Evolutionary conservation across 441 rosid species (phyloP), one percentile per base, ranked within the genome.

Genomic region (Adansonia grandidieri): DNA sequence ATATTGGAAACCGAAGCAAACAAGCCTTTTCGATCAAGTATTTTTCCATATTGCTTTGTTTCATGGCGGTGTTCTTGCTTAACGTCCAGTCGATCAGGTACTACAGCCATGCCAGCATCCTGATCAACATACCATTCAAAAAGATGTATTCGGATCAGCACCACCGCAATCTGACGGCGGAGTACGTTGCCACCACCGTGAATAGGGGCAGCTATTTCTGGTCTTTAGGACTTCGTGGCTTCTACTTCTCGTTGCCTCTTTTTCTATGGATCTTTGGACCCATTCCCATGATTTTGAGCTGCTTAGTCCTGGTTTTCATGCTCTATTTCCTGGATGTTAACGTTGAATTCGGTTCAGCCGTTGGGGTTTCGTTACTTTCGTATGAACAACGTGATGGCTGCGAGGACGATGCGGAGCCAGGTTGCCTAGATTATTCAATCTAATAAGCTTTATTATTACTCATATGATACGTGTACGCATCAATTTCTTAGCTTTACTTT

Each of bases 181-280:
- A 92, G 62, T 93, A 87, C 58, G 98, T 93, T 73, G 92, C 89
- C 2, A 81, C 82, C 60, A 89, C 91, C 2, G 86, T 95, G 64
- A 92, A 93, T 17, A 80, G 87, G 57, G 98, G 98, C 0, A 89
- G 97, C 71, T 91, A 87, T 78, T 95, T 95, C 74, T 95, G 98
- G 98, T 90, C 98, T 1, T 66, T 95, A 32, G 98, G 98, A 3
- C 83, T 93, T 54, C 83, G 98, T 13, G 95, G 93, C 0, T 95
- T 92, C 65, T 93, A 95, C 87, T 93, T 92, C 86, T 95, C 98
- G 0, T 86, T 91, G 28, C 98, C 98, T 7, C 74, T 95, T 45
- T 90, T 93, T 64, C 78, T 95, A 69, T 95, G 97, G 98, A 88
- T 93, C 37, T 95, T 93, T 78, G 97, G 98, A 22, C 98, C 98